Evolutionary conservation across 1,284 basidiomycete genomes (phyloP), one percentile per base, ranked within the genome.

Genomic region (Meripilus lineatus): DNA sequence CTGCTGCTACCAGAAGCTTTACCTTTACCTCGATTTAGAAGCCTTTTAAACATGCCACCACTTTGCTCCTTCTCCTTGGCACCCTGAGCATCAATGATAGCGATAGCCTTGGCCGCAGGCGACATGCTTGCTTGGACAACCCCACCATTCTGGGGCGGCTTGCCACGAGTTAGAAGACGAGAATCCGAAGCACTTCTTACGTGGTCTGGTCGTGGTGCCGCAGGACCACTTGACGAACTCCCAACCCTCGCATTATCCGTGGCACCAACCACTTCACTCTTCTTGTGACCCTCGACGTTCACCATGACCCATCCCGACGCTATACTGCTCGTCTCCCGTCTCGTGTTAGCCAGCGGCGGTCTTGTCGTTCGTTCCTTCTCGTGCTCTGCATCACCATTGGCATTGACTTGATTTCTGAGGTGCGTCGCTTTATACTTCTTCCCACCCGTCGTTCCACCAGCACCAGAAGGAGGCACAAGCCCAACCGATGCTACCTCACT

Each of bases 231-330:
- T n/a, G n/a, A n/a, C n/a, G n/a, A n/a, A n/a, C n/a, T n/a, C n/a
- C n/a, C n/a, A n/a, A n/a, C n/a, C n/a, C n/a, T n/a, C n/a, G n/a
- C n/a, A n/a, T n/a, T n/a, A n/a, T n/a, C n/a, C n/a, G n/a, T n/a
- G n/a, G n/a, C n/a, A n/a, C n/a, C n/a, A n/a, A n/a, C n/a, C n/a
- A n/a, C n/a, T 23, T 49, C 37, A 24, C 34, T 26, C 21, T 35
- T 39, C 13, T 24, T 36, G 17, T 28, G 59, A 35, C 69, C 69
- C 48, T 81, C 79, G 22, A 84, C 71, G 48, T 82, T 81, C 34
- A 84, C 74, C 38, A 84, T 60, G 4, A 84, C 81, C 81, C 81
- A 84, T 43, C 81, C 60, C 18, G 52, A 54, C 74, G 51, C 53
- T 13, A 46, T 52, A 44, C 38, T 42, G 15, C n/a, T n/a, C n/a